Evolutionary conservation across 192 early-diverging fungal species (phyloP).

Genomic region (Linnemannia exigua): DNA sequence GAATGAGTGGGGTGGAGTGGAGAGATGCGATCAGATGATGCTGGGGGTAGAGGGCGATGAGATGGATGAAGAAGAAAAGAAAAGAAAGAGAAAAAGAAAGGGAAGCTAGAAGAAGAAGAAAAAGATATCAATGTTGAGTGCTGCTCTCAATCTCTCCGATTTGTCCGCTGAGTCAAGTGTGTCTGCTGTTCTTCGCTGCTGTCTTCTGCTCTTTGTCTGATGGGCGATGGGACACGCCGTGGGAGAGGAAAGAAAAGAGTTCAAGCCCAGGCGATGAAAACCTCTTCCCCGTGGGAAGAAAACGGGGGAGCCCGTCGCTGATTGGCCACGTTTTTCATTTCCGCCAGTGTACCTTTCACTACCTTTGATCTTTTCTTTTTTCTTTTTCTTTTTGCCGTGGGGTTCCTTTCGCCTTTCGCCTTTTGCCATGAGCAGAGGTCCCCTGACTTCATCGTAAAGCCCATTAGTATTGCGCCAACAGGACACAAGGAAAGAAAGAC

Average conservation of each 20-base stretch:
- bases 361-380: background rate
- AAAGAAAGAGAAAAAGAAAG: background rate
- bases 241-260: background rate
- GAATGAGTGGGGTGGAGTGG: conserved; percentile 4
- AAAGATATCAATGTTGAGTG: background rate
- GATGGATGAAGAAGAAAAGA: conserved; percentile 7
- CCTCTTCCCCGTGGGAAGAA: conserved; percentile 33
- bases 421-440: background rate
- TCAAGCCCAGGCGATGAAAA: background rate
- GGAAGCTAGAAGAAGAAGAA: too few species aligned
- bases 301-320: conserved; percentile 17
- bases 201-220: background rate
- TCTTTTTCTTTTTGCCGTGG: background rate
- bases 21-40: background rate
- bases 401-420: background rate
- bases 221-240: background rate
- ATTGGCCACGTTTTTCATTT: conserved; percentile 21
- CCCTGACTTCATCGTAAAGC: background rate
- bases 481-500: background rate
- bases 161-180: conserved; percentile 13
- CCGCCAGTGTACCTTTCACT: background rate
- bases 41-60: conserved; percentile 9
- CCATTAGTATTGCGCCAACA: background rate
- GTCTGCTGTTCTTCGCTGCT: too few species aligned
- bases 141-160: background rate